Conservation (phyloP, 805 yeast genomes). For the Cyberlindnera maclurae region DNA sequence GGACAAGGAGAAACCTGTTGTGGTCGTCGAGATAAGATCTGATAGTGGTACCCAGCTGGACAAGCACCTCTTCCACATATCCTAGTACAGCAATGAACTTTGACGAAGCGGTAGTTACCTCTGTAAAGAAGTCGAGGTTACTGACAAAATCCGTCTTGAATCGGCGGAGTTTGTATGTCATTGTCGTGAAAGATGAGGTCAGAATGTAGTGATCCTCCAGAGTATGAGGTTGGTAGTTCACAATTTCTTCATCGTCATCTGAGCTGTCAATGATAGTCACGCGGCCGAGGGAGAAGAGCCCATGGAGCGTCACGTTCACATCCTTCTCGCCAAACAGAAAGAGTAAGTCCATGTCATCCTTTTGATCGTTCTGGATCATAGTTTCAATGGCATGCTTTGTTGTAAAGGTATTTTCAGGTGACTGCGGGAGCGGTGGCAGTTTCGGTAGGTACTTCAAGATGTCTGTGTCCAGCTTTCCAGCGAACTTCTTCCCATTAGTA, state of each 20-base stretch:
- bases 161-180: slow-evolving; percentile 14
- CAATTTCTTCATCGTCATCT: slow-evolving; percentile 17
- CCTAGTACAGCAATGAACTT: slow-evolving; percentile 23
- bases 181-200: slow-evolving; percentile 17
- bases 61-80: slow-evolving; percentile 28
- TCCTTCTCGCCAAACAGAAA: slow-evolving; percentile 17
- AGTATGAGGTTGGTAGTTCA: slow-evolving; percentile 6
- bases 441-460: slow-evolving; percentile 31
- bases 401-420: slow-evolving; percentile 13
- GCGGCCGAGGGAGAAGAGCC: slow-evolving; percentile 26
- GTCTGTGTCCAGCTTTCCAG: slow-evolving; percentile 26
- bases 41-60: slow-evolving; percentile 24
- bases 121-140: slow-evolving; percentile 10
- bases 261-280: slow-evolving; percentile 7
- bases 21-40: slow-evolving; percentile 33
- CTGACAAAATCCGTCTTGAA: slow-evolving; percentile 9
- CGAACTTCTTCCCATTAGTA: slow-evolving; percentile 8
- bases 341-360: slow-evolving; percentile 23
- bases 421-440: slow-evolving; percentile 25
- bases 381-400: slow-evolving; percentile 25
- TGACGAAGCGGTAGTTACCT: slow-evolving; percentile 13
- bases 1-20: slow-evolving; percentile 27
- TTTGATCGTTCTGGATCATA: slow-evolving; percentile 18
- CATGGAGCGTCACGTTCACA: slow-evolving; percentile 27
- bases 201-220: slow-evolving; percentile 14